Base-by-base conservation (phyloP, 352 stramenopile species). In the Vaucheria bursata region DNA sequence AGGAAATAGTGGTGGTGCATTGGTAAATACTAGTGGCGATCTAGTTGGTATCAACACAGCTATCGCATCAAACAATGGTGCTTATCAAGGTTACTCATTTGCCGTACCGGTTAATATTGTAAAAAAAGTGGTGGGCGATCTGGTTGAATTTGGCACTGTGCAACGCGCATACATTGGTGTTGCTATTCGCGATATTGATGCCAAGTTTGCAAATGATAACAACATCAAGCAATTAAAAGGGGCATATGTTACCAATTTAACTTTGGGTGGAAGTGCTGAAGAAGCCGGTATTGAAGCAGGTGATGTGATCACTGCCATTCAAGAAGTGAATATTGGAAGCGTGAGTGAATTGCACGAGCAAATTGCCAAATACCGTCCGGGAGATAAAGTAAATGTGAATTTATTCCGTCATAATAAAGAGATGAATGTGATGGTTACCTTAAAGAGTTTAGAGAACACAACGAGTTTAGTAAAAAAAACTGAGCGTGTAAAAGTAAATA, bases 31-130 rank as follows among this genome's bases (percentile, higher is more conserved):
- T 59, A 18, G 12, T 18, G 45, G 45, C 25, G 45, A 59, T 18
- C 45, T 59, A 59, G 25, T 59, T 59, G 45, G 45, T 59, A 59
- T 59, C 25, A 59, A 59, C 45, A 59, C 45, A 59, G 45, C 45
- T 25, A 59, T 59, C 45, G 45, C 45, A 59, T 59, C 45, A 18
- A 59, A 59, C 45, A 59, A 18, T 25, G 45, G 45, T 25, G 18
- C 45, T 59, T 59, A 59, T 59, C 18, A 59, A 18, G 45, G 45
- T 18, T 59, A 59, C 25, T 18, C 12, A 18, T 59, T 59, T 59
- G 45, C 45, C 18, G 25, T 59, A 59, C 45, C 45, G 18, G 45
- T 59, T 18, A 59, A 59, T 59, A 59, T 59, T 59, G 45, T 59
- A 18, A 18, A 59, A 25, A 59, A 59, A 59, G 25, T 59, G 18